Conservation (phyloP, 2,329 filamentous ascomycete genomes). For the Bimuria novae-zelandiae region DNA sequence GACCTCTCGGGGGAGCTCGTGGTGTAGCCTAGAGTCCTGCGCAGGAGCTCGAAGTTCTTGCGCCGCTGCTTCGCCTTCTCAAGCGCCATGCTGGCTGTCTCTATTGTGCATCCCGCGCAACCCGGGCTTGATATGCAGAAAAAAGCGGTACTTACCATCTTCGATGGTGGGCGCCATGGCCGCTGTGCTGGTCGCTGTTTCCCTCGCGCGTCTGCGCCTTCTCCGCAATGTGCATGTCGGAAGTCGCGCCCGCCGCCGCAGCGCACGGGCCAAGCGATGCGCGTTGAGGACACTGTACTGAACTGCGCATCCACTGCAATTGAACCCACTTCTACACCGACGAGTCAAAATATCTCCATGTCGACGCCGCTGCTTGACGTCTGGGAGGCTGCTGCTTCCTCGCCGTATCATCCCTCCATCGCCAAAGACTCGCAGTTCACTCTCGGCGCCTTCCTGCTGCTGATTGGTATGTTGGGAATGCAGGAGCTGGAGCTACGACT, state of each 20-base stretch:
- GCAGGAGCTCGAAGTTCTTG: conserved; percentile 11
- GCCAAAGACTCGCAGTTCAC: conserved; percentile 84
- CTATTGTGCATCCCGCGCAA: background rate
- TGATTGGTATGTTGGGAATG: conserved; percentile 59
- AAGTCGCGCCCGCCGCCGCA: conserved; percentile 11
- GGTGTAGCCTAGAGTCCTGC: conserved; percentile 10
- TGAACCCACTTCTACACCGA: conserved; percentile 1
- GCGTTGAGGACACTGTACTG: conserved; percentile 31
- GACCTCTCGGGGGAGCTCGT: background rate
- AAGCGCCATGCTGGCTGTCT: conserved; percentile 3
- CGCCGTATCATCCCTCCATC: conserved; percentile 79
- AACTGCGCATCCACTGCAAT: conserved; percentile 15
- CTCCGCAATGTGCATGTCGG: conserved; percentile 9
- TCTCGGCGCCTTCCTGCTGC: conserved; percentile 75
- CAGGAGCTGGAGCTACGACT: conserved; percentile 18
- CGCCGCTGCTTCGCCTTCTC: background rate
- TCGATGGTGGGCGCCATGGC: conserved; percentile 44
- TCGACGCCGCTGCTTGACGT: conserved; percentile 70
- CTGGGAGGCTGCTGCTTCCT: conserved; percentile 90
- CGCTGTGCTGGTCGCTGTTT: background rate
- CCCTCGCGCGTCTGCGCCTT: background rate
- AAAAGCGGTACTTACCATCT: conserved; percentile 38
- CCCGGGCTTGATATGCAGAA: background rate
- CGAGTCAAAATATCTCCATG: conserved; percentile 37
- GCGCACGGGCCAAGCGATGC: conserved; percentile 13